These are phyloP conservation scores for Candida namnaoensis DNA, from an alignment of 805 yeast species.

Conservation along the genomic window DNA sequence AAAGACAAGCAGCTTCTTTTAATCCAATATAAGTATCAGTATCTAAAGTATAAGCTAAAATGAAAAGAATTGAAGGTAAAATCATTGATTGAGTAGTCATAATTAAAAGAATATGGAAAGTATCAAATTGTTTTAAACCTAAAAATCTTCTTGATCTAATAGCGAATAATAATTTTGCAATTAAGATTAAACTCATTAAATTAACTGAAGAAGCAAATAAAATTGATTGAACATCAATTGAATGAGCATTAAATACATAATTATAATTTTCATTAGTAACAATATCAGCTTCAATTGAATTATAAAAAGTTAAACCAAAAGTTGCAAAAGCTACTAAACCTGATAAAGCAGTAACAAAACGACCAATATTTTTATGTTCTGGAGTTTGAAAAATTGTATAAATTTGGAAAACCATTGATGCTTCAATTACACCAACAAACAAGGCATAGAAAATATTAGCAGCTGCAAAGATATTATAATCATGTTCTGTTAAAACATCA, in stretches of 20 bases:
- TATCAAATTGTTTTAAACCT: slow-evolving; percentile 78
- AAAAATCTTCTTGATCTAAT: slow-evolving; percentile 62
- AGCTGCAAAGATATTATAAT: slow-evolving; percentile 46
- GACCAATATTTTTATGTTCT: slow-evolving; percentile 31
- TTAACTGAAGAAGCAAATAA: slow-evolving; percentile 64
- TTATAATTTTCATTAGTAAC: slow-evolving; percentile 19
- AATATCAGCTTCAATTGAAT: slow-evolving; percentile 35
- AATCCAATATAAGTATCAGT: slow-evolving; percentile 27
- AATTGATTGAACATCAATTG: slow-evolving; percentile 46
- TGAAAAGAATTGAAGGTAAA: slow-evolving; percentile 63
- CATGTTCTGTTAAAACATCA: slow-evolving; percentile 23
- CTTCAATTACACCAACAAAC: slow-evolving; percentile 51
- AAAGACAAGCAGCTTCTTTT: slow-evolving; percentile 44
- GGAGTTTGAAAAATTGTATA: slow-evolving; percentile 60
- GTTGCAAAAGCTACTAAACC: slow-evolving; percentile 43
- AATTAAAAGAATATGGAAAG: slow-evolving; percentile 70
- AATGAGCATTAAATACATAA: slow-evolving; percentile 23
- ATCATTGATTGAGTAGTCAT: slow-evolving; percentile 79
- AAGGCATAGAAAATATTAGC: slow-evolving; percentile 53
- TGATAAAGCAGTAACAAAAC: slow-evolving; percentile 27
- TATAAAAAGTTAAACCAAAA: slow-evolving; percentile 48
- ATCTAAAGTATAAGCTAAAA: slow-evolving; percentile 39
- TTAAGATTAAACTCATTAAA: slow-evolving; percentile 49
- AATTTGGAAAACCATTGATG: slow-evolving; percentile 65
- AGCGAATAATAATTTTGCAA: slow-evolving; percentile 60